phyloP scores from a whole-genome alignment of 2,329 filamentous ascomycete genomes.

The Monosporascus sp. region DNA sequence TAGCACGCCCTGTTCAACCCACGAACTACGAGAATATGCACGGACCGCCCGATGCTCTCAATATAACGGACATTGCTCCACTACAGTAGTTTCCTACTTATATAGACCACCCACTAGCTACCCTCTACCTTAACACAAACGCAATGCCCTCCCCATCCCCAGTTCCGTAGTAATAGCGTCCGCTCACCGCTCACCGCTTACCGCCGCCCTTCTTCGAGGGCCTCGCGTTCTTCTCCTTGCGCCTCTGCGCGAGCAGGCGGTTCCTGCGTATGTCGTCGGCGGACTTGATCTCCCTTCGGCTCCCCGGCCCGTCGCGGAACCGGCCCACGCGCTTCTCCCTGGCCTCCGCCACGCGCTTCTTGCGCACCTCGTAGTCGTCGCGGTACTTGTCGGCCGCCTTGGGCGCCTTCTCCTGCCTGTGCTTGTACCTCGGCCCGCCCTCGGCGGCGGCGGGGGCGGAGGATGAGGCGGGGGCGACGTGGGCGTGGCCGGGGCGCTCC shows the following conservation, averaged over 20 bases:
- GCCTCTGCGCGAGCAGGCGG: constrained; percentile 69
- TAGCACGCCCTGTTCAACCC: too few relatives aligned
- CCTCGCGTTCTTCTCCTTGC: constrained; percentile 81
- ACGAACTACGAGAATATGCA: too few relatives aligned
- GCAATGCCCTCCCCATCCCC: too few relatives aligned
- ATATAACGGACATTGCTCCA: too few relatives aligned
- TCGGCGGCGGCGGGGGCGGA: constrained; percentile 29
- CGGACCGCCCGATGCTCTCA: too few relatives aligned
- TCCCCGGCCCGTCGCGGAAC: constrained; percentile 67
- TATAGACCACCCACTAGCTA: too few relatives aligned
- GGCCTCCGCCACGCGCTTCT: constrained; percentile 83
- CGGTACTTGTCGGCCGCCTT: constrained; percentile 90
- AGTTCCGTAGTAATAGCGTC: too few relatives aligned
- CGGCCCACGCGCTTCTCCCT: constrained; percentile 75
- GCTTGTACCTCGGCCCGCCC: constrained; percentile 63
- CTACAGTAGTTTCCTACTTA: too few relatives aligned
- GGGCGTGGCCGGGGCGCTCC: constrained; percentile 32
- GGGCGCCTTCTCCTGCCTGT: constrained; percentile 81
- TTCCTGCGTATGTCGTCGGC: constrained; percentile 81
- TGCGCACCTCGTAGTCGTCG: constrained; percentile 84
- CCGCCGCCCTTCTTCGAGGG: constrained; percentile 55
- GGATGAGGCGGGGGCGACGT: constrained; percentile 23
- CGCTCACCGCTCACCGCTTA: neutral
- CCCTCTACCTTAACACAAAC: too few relatives aligned
- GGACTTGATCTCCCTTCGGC: constrained; percentile 66